phyloP scores from a whole-genome alignment of 441 rosid genomes.

The Pelargonium fulgidum region DNA sequence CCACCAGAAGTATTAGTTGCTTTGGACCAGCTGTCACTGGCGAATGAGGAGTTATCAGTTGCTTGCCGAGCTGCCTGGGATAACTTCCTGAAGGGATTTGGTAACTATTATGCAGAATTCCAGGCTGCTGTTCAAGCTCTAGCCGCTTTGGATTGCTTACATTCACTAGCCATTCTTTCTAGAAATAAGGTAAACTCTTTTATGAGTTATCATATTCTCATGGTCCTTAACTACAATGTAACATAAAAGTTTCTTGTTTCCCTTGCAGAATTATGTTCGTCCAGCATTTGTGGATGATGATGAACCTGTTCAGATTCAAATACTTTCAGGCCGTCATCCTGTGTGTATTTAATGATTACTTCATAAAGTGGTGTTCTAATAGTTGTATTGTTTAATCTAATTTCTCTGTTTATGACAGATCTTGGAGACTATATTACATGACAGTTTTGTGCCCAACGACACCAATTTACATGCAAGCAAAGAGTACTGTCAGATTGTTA shows the following conservation, averaged over 20 bases:
- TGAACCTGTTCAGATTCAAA: slow-evolving; percentile 66
- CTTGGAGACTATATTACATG: slow-evolving; percentile 64
- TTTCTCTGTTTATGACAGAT: slow-evolving; percentile 39
- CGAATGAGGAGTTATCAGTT: slow-evolving; percentile 63
- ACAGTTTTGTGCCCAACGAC: slow-evolving; percentile 79
- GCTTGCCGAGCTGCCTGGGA: slow-evolving; percentile 77
- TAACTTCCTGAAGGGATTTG: slow-evolving; percentile 54
- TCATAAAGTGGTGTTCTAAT: not conserved
- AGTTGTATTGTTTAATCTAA: not conserved
- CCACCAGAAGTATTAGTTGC: slow-evolving; percentile 74
- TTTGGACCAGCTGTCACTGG: slow-evolving; percentile 64
- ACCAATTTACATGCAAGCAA: slow-evolving; percentile 54
- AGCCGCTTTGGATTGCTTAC: slow-evolving; percentile 82
- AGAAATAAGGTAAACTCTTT: slow-evolving; percentile 53
- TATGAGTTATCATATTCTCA: not conserved
- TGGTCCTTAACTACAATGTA: too few species aligned
- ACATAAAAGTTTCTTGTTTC: not conserved
- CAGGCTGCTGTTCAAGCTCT: slow-evolving; percentile 75
- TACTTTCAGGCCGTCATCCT: slow-evolving; percentile 76
- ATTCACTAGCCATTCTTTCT: slow-evolving; percentile 75
- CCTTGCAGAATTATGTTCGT: slow-evolving; percentile 59
- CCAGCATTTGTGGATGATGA: slow-evolving; percentile 57
- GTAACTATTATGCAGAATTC: slow-evolving; percentile 58
- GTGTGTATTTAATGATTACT: slow-evolving; percentile 32
- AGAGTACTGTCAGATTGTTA: slow-evolving; percentile 79